Conservation (phyloP, 225 moss, liverwort and hornwort genomes). For the Marchantia polymorpha region DNA sequence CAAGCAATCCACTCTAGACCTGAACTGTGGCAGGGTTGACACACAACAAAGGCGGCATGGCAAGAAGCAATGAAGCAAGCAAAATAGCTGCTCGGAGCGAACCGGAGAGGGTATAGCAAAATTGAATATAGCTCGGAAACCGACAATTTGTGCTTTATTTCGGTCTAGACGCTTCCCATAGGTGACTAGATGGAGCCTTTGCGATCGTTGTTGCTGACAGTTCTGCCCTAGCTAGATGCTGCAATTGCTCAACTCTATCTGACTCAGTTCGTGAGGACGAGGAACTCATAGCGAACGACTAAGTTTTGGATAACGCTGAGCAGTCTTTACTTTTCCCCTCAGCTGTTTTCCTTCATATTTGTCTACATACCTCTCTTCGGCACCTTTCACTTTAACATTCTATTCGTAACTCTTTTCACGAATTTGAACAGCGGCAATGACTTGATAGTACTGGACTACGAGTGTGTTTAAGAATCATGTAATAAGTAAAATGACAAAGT, state of each 20-base stretch:
- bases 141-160: background rate
- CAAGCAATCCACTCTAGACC: too few species aligned
- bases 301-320: background rate
- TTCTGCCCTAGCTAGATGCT: background rate
- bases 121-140: background rate
- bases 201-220: background rate
- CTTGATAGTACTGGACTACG: too few species aligned
- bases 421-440: too few species aligned
- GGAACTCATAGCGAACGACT: slow-evolving; percentile 5
- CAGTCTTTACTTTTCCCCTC: too few species aligned
- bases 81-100: too few species aligned
- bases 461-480: too few species aligned
- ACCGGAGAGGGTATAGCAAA: background rate
- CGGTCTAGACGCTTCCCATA: background rate
- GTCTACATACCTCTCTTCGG: too few species aligned
- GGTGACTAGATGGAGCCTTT: background rate
- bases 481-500: too few species aligned
- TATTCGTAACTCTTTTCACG: too few species aligned
- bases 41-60: background rate
- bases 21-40: too few species aligned
- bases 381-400: too few species aligned
- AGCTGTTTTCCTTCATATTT: too few species aligned
- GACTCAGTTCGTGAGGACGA: slow-evolving; percentile 15
- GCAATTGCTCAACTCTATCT: background rate
- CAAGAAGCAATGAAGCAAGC: background rate